Evolutionary conservation across 768 basidiomycete genomes (phyloP).

Genomic region (Suillus fuscotomentosus): DNA sequence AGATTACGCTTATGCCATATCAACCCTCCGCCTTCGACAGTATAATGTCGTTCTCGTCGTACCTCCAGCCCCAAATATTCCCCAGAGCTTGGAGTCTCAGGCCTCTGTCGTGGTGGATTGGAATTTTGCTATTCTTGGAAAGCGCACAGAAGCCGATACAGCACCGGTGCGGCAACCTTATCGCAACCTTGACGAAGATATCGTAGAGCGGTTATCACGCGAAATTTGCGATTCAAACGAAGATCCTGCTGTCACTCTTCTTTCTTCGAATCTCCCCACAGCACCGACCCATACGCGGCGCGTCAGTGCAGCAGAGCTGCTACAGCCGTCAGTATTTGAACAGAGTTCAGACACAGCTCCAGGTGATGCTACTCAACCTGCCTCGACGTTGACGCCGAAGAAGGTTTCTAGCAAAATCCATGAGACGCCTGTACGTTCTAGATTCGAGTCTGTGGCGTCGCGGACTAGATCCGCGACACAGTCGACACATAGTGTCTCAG

Average conservation of each 20-base stretch:
- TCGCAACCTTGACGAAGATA: conserved; percentile 21
- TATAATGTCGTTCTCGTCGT: conserved; percentile 54
- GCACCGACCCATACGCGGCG: conserved; percentile 13
- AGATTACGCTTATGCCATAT: conserved; percentile 65
- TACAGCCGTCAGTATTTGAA: conserved; percentile 16
- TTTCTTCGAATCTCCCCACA: conserved; percentile 2
- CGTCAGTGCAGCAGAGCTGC: conserved; percentile 22
- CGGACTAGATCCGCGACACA: conserved; percentile 17
- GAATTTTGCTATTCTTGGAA: conserved; percentile 38
- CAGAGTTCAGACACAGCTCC: background rate
- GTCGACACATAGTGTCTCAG: conserved; percentile 8
- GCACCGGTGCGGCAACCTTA: conserved; percentile 25
- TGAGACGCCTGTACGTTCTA: conserved; percentile 20
- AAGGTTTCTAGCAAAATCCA: conserved; percentile 13
- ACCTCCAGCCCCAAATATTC: conserved; percentile 34
- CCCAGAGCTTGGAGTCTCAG: conserved; percentile 50
- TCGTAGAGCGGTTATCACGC: conserved; percentile 18
- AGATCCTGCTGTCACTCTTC: conserved; percentile 12
- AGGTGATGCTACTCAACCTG: background rate
- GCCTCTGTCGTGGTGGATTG: conserved; percentile 55
- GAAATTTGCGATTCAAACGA: conserved; percentile 21
- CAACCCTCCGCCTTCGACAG: conserved; percentile 50
- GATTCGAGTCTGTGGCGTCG: conserved; percentile 15
- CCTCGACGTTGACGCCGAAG: background rate
- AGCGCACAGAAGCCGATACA: conserved; percentile 19